Base-by-base conservation (phyloP, 2,329 filamentous ascomycete genomes). In the Lasiodiplodia sp. region DNA sequence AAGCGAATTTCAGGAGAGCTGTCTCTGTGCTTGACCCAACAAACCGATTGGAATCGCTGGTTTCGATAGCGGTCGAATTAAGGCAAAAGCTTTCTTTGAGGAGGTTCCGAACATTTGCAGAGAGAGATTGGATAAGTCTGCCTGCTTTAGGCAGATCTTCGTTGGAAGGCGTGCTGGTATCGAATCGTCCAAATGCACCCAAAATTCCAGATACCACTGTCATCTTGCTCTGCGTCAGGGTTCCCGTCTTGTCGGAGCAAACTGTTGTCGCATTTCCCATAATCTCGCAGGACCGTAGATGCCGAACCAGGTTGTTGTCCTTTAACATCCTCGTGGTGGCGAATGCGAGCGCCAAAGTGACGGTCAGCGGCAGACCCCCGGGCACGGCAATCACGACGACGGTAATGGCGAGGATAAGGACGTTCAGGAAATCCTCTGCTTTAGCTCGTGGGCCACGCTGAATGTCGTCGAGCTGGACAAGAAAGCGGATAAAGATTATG, bases 401-500 rank as follows among this genome's bases (percentile, higher is more conserved):
- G 4, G 88, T 91, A 56, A 91, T 86, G 44, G 88, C 86, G 37
- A 88, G 86, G 67, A 91, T 90, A 56, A 90, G 83, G 56, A 90
- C 89, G 34, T 86, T 82, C 70, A 90, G 78, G 75, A 90, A 90
- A 60, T 85, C 85, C 75, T 95, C 92, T 8, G 91, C 92, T 81
- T 95, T 96, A 66, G 87, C 78, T 2, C 91, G 88, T 2, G 91
- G 84, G 0, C 85, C 85, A 1, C 81, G 81, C 3, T 75, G 71
- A 69, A 87, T 84, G 21, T 80, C 74, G 3, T 86, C 85, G 3
- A 97, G 86, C 14, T 88, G 82, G 58, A 89, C 92, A 12, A 96
- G 83, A 76, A 97, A 97, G 74, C 93, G 88, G 81, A 97, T 94
- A 75, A 97, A 88, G 16, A 97, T 85, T 56, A 96, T 91, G 57